Conservation (phyloP, 176 grass and related monocot genomes). For the Puccinellia tenuiflora region DNA sequence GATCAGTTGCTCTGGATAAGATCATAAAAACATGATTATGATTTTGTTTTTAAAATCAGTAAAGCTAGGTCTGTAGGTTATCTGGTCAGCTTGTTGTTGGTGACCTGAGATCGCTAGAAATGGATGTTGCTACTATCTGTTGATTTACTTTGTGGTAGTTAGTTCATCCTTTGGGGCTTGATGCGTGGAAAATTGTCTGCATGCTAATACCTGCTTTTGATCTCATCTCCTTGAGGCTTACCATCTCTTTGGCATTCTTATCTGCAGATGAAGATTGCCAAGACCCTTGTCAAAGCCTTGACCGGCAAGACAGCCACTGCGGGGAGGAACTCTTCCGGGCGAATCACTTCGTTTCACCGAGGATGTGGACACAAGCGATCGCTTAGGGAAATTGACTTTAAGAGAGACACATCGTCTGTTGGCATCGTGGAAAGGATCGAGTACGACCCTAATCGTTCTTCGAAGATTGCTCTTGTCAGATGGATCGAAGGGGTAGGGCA, state of each 20-base stretch:
- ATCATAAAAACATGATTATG: neutral
- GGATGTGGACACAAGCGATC: neutral
- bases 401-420: neutral
- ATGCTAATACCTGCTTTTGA: neutral
- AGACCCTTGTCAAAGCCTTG: neutral
- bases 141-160: neutral
- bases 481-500: neutral
- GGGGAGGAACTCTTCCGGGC: neutral
- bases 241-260: neutral
- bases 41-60: neutral
- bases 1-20: neutral
- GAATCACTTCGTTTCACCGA: neutral
- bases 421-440: slow-evolving; percentile 2
- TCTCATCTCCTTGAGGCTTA: neutral
- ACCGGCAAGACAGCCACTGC: neutral
- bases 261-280: slow-evolving; percentile 1
- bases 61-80: neutral
- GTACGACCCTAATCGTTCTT: neutral
- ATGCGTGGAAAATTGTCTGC: neutral
- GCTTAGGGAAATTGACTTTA: neutral
- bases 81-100: neutral
- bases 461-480: neutral
- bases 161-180: neutral
- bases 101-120: neutral
- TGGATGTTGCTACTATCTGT: neutral